Percentiles rank a stretch among this genome's conserved stretches.
Evolutionary conservation across 2,329 filamentous ascomycete genomes (phyloP).

Genomic region (Periconia macrospinosa): DNA sequence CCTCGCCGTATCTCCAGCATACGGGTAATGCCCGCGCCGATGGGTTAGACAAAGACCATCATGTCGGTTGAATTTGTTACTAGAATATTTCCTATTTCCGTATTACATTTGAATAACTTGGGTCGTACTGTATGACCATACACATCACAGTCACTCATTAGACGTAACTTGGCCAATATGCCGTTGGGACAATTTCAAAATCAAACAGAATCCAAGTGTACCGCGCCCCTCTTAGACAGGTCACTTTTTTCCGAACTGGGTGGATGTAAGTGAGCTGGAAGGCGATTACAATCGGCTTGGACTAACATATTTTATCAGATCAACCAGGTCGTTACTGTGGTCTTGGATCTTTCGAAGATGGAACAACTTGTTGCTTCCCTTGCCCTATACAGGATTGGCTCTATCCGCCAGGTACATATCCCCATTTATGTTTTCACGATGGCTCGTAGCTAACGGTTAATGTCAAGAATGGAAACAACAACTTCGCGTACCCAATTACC

Average conservation of each 20-base stretch:
- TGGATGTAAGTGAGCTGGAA: conserved; percentile 22
- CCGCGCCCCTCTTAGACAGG: conserved; percentile 24
- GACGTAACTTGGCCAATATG: conserved; percentile 1
- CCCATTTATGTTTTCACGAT: background rate
- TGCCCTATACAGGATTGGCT: conserved; percentile 80
- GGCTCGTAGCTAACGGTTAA: background rate
- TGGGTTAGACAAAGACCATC: conserved; percentile 2
- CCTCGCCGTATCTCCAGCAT: background rate
- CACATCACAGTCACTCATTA: background rate
- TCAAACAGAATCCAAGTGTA: conserved; percentile 16
- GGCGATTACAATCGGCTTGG: background rate
- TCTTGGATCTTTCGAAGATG: conserved; percentile 43
- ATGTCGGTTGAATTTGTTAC: background rate
- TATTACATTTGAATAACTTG: too few relatives aligned
- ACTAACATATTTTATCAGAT: conserved; percentile 36
- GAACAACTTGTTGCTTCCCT: conserved; percentile 73
- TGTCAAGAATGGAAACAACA: conserved; percentile 25
- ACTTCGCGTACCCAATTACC: conserved; percentile 68
- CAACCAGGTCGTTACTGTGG: conserved; percentile 57
- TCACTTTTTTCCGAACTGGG: conserved; percentile 17
- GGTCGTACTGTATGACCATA: too few relatives aligned
- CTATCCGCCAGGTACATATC: conserved; percentile 53
- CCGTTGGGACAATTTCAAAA: conserved; percentile 17
- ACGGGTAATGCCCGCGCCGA: background rate
- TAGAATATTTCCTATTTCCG: background rate